A percentile compares a stretch with the other conserved stretches of the same genome.
Evolutionary conservation across 2,329 filamentous ascomycete species (phyloP).

Genomic region (Cercospora brassicicola): DNA sequence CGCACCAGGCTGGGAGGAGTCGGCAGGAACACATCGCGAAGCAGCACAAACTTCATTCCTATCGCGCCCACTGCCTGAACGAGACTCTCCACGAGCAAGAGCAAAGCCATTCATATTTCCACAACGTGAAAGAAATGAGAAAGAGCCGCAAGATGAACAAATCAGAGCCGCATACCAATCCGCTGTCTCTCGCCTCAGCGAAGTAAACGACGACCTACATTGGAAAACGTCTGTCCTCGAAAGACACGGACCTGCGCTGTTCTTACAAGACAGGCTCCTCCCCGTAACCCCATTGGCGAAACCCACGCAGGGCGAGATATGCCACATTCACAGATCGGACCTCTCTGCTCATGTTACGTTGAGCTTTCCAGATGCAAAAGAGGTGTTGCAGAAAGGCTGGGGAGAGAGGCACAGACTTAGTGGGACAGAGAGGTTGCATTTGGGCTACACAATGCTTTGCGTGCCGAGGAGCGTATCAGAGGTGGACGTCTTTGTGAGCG

Average conservation of each 20-base stretch:
- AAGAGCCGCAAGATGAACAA: slow-evolving; percentile 2
- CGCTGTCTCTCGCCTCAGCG: slow-evolving; percentile 9
- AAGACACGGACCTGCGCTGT: slow-evolving; percentile 18
- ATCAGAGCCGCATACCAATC: slow-evolving; percentile 5
- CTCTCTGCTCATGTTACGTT: slow-evolving; percentile 21
- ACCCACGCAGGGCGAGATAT: slow-evolving; percentile 17
- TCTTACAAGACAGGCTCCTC: slow-evolving; percentile 1
- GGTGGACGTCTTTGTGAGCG: slow-evolving; percentile 6
- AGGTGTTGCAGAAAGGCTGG: slow-evolving; percentile 21
- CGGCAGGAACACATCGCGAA: slow-evolving; percentile 2
- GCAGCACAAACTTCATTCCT: slow-evolving; percentile 10
- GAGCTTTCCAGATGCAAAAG: slow-evolving; percentile 16
- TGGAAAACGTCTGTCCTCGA: slow-evolving; percentile 19
- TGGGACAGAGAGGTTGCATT: slow-evolving; percentile 14
- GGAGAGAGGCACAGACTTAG: slow-evolving; percentile 22
- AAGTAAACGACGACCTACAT: neutral
- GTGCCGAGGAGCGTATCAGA: slow-evolving; percentile 17
- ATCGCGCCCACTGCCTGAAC: neutral
- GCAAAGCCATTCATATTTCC: slow-evolving; percentile 12
- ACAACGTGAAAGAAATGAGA: slow-evolving; percentile 10
- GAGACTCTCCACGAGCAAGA: slow-evolving; percentile 3
- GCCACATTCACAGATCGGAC: slow-evolving; percentile 18
- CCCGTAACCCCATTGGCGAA: slow-evolving; percentile 2
- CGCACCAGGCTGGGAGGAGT: slow-evolving; percentile 8
- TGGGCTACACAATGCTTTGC: slow-evolving; percentile 24